Evolutionary conservation across 139 green algal genomes (phyloP), one percentile per base, ranked within the genome.

Genomic region (Astrephomene gubernaculifera): DNA sequence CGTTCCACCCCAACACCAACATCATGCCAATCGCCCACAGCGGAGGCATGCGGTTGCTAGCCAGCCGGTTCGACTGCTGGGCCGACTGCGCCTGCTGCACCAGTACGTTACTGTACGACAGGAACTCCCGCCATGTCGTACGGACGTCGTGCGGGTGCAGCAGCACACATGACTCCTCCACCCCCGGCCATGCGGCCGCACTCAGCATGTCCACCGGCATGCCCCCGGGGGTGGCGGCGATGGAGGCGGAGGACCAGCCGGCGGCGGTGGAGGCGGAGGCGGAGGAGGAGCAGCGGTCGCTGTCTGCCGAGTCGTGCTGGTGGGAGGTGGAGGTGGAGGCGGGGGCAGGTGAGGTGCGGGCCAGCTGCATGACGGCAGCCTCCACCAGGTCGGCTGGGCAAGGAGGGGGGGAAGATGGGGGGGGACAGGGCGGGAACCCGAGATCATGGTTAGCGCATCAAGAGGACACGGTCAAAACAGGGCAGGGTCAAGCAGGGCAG

Each of bases 11-110:
- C 87, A 99, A 92, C 71, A 99, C 75, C 35, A 94, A 43, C 81
- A 99, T 99, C 61, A 96, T 95, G 0, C 83, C 70, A 24, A 99
- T 92, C 22, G 97, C 96, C 97, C 97, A 99, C 67, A 97, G 78
- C 1, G 97, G 97, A 31, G 94, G 93, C 36, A 79, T 52, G 43
- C 92, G 83, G 82, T 95, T 95, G 85, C 82, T 91, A 21, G 95
- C 95, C 57, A 94, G 86, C 3, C 89, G 86, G 89, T 96, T 96
- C 52, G 94, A 92, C 57, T 97, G 91, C 89, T 96, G 95, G 29
- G 93, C 92, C 12, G 91, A 80, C 68, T 91, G 71, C 57, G 94
- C 95, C 93, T 97, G 94, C 88, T 96, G 94, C 52, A 97, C 93
- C 6, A 87, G 53, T 25, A 94, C 87, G 64, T 91, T 91, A 36